Base-by-base conservation (phyloP, 768 basidiomycete species). In the Lyophyllum atratum region DNA sequence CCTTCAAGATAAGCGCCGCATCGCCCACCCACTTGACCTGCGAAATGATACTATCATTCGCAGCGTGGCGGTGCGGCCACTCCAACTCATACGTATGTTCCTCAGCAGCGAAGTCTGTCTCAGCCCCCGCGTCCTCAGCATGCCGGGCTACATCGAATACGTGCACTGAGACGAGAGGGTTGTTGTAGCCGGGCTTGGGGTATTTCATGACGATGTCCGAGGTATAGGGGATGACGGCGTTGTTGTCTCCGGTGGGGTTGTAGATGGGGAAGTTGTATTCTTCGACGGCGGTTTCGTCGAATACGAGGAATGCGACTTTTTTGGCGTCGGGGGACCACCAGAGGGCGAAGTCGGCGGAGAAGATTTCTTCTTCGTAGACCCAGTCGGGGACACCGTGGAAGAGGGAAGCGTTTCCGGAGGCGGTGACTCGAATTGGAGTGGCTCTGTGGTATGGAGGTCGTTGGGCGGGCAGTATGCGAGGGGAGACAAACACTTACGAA, bases 331-430 rank as follows among this genome's bases (percentile, higher is more conserved):
- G 96, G 10, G 91, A 89, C 90, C 92, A 98, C 94, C 94, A 98
- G 4, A 96, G 76, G 0, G 95, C 87, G 47, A 71, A 85, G 66
- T 94, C 84, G 37, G 74, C 67, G 3, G 80, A 74, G 63, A 94
- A 90, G 22, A 98, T 85, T 68, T 97, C 94, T 68, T 96, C 93
- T 70, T 96, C 94, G 70, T 95, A 95, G 4, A 98, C 96, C 96
- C 97, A 98, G 69, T 97, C 94, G 0, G 94, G 92, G 1, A 97
- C 90, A 7, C 97, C 97, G 65, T 98, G 86, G 78, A 98, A 97
- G 15, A 95, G 78, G 0, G 90, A 89, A 0, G 85, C 80, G 50
- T 89, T 91, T 0, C 97, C 97, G 14, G 87, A 84, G 1, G 78
- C 75, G 1, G 96, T 99, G 10, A 98, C 79, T 10, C 89, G 87